Conservation (phyloP, 345 rosid genomes). For the Rhizophora apiculata region DNA sequence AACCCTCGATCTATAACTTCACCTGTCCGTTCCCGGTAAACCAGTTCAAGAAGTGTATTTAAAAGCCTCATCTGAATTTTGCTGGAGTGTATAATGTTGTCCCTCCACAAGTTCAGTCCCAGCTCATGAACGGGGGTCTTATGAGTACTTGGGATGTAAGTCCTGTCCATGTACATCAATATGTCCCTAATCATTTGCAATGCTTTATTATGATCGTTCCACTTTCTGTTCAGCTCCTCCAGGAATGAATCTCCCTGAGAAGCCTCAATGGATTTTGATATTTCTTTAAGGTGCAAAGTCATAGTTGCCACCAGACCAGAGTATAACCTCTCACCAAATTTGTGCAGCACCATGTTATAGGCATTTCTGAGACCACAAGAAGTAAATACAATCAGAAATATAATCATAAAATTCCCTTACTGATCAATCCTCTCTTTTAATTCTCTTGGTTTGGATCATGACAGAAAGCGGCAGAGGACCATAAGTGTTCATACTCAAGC, state of each 20-base stretch:
- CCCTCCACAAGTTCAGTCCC: constrained; percentile 92
- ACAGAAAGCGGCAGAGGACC: too few relatives aligned
- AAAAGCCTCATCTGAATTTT: constrained; percentile 74
- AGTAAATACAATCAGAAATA: constrained; percentile 9
- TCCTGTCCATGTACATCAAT: constrained; percentile 97
- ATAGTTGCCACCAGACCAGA: constrained; percentile 77
- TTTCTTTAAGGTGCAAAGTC: constrained; percentile 85
- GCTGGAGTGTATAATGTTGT: constrained; percentile 63
- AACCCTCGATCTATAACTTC: constrained; percentile 90
- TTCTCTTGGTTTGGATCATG: neutral
- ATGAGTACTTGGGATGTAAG: constrained; percentile 69
- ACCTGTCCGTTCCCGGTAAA: constrained; percentile 75
- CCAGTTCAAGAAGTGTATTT: constrained; percentile 79
- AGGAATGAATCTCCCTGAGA: constrained; percentile 90
- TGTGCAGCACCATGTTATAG: constrained; percentile 97
- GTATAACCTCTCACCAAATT: constrained; percentile 87
- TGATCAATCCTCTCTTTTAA: neutral
- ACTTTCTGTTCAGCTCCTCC: constrained; percentile 91
- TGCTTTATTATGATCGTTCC: constrained; percentile 98
- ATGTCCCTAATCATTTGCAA: constrained; percentile 96
- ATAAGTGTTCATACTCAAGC: too few relatives aligned
- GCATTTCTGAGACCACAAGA: constrained; percentile 63
- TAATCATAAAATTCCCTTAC: neutral
- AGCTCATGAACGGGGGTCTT: constrained; percentile 93
- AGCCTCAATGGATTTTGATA: constrained; percentile 72